Evolutionary conservation across 192 early-diverging fungal species (phyloP).

Genomic region (Haplosporangium gracile): DNA sequence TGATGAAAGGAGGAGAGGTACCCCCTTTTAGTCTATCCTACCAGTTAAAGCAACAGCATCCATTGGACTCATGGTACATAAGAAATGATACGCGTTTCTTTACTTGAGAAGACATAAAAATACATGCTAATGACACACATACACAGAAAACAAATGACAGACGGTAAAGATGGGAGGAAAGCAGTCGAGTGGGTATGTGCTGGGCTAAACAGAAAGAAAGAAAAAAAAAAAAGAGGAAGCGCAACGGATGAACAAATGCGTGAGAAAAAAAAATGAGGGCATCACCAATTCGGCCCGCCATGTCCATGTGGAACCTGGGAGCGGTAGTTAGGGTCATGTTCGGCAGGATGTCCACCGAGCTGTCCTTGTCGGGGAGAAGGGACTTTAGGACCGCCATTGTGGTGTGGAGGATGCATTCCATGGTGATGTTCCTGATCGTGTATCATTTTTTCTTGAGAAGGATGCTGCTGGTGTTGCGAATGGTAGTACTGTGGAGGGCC

Average conservation of each 20-base stretch:
- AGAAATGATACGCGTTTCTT: conserved; percentile 1
- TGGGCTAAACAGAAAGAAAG: not conserved
- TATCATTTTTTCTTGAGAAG: conserved; percentile 25
- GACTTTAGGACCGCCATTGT: conserved; percentile 11
- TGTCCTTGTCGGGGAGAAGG: conserved; percentile 38
- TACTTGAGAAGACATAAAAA: conserved; percentile 6
- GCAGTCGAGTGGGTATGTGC: not conserved
- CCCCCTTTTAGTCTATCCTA: too few species aligned
- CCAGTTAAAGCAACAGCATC: not conserved
- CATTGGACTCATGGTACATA: not conserved
- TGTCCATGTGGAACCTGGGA: conserved; percentile 26
- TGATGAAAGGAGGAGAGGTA: too few species aligned
- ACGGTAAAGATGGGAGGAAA: not conserved
- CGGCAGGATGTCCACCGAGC: conserved; percentile 23
- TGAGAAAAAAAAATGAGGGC: not conserved
- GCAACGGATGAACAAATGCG: not conserved
- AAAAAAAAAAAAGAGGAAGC: not conserved
- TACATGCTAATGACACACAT: conserved; percentile 10
- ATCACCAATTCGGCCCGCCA: conserved; percentile 26
- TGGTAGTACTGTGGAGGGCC: conserved; percentile 6
- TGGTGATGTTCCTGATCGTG: conserved; percentile 30
- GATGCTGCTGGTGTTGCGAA: conserved; percentile 22
- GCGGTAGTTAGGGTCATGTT: conserved; percentile 45
- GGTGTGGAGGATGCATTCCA: conserved; percentile 12
- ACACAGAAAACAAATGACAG: conserved; percentile 7